Evolutionary conservation across 208 protist species (phyloP), one percentile per base, ranked within the genome.

Genomic region (Novymonas esmeraldas): DNA sequence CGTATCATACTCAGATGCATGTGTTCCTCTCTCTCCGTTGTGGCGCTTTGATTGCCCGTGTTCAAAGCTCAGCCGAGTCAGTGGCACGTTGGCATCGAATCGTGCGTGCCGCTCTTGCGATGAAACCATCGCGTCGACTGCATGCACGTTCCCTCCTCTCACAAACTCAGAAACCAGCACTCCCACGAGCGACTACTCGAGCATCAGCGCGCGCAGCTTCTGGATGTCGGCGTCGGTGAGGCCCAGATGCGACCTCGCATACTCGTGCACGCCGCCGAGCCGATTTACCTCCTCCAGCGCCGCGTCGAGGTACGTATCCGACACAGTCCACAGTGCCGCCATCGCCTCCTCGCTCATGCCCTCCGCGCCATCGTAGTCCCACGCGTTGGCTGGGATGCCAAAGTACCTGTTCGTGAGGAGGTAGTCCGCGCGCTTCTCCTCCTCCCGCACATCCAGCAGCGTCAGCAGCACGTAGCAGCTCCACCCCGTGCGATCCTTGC

Each of bases 401-500:
- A 69, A 76, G 64, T 76, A 77, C 38, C 41, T 45, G 59, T 79
- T 83, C 4, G 72, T 83, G 2, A 81, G 54, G 18, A 80, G 63
- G 61, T 79, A 85, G 48, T 85, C 79, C 16, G 54, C 39, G 4
- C 73, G 49, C 26, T 73, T 73, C 14, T 60, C 61, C 46, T 81
- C 46, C n/a, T 78, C 55, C 4, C 24, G 50, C 26, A 85, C 64
- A 7, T 68, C 71, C 14, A 81, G 63, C 14, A 85, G 60, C 13
- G 54, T 51, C 7, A 82, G 58, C 3, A 85, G 44, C 26, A 82
- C 51, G 24, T 66, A 66, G 20, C 50, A 71, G 36, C 60, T 52
- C 50, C 76, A 64, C 18, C 79, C 76, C 10, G 76, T 85, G 26
- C 79, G 63, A 39, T 85, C 79, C 45, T 81, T 85, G 46, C 79